Base-by-base conservation (phyloP, 768 basidiomycete species). In the Lactifluus piperatus region DNA sequence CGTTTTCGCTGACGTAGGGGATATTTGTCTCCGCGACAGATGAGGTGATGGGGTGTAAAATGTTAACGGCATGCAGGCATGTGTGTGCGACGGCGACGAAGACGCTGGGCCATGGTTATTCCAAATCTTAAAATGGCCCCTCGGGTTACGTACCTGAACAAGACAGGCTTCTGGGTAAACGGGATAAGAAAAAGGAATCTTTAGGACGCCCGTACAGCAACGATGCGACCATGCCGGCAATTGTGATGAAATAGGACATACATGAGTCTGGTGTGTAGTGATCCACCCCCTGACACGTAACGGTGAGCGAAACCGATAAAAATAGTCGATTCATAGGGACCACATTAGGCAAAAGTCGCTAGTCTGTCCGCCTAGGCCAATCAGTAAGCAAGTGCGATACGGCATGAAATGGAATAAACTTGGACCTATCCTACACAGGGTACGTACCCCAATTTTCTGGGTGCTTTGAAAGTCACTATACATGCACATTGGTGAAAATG, bases 271-370 rank as follows among this genome's bases (percentile, higher is more conserved):
- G n/a, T 47, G 26, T 37, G 22, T 58, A 24, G 26, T 39, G 37
- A 18, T 39, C 37, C 16, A 18, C 37, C 44, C 50, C 56, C 14
- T 45, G 56, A 36, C 36, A 56, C 56, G 56, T 57, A 57, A 53
- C 34, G 7, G 3, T 20, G 24, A 54, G 1, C 6, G 34, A 39
- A 32, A 26, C 30, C 43, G 44, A 45, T 29, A 7, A 18, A 36
- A 24, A 18, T 13, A 20, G 11, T 26, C n/a, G 9, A 32, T 45
- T 32, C 41, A 20, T 30, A 43, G 37, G 32, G 29, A 11, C 5
- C 44, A 30, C 51, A 14, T 47, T 30, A 14, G 29, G 16, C 45
- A 24, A 39, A 52, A n/a, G 16, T 26, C 50, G 34, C 34, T 37
- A 9, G n/a, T 34, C 34, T 11, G 13, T 13, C 37, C 32, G 54